Evolutionary conservation across 2,329 filamentous ascomycete genomes (phyloP), one percentile per base, ranked within the genome.

Genomic region (Madurella fahalii): DNA sequence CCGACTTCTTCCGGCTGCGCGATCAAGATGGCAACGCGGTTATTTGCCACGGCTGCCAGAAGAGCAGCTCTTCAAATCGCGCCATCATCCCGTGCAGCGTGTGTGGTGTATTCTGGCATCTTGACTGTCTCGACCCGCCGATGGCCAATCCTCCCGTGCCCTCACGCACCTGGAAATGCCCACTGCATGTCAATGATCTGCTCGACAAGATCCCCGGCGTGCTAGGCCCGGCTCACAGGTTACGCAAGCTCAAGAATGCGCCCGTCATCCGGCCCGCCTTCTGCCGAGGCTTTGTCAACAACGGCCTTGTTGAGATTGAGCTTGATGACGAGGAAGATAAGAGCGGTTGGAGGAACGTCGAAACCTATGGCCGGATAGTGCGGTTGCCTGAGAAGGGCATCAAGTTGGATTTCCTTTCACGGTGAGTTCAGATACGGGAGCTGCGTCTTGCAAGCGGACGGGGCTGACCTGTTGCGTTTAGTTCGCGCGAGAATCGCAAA

Each of bases 41-140:
- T 45, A 74, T 95, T 47, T 97, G 93, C 73, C 84, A 87, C 67
- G 75, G 76, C 43, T 97, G 93, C 72, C 81, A 87, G 60, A 78
- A 79, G 64, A 80, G 86, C 30, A 82, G 86, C 44, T 75, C 81
- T 17, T 71, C 74, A 59, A 79, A 79, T 63, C 83, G 87, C 25
- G 82, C 86, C 61, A 91, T 97, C 64, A 87, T 96, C 62, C 84
- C 87, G 44, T 99, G 93, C 74, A 91, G 91, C 70, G 83, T 81
- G 65, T 99, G 93, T 71, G 78, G 82, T 12, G 79, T 90, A 34
- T 81, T 86, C 66, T 99, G 92, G 88, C 94, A 99, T 73, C 77
- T 96, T 49, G 93, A 97, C 71, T 99, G 94, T 71, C 76, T 95
- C 15, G 86, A 95, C 67, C 89, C 90, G 30, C 92, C 93, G 34